Evolutionary conservation across 768 basidiomycete genomes (phyloP).

Genomic region (Rhodotorula babjevae): DNA sequence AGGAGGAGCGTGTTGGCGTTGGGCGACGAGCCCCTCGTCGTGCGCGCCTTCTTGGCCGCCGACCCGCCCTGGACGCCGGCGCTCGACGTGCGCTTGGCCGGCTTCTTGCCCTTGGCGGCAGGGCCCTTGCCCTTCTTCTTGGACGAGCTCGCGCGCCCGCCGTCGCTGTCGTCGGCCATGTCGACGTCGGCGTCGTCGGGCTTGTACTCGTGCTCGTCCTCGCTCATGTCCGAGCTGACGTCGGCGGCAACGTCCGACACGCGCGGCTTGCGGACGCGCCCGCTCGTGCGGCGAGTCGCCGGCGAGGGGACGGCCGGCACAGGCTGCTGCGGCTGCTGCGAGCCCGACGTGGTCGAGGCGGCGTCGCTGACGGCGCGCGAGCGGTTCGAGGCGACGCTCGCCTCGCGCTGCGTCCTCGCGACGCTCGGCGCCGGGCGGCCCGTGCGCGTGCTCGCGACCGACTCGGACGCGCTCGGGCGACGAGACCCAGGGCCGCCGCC

Average conservation of each 20-base stretch:
- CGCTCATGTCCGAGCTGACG: not conserved
- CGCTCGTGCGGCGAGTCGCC: constrained; percentile 7
- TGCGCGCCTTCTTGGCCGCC: constrained; percentile 11
- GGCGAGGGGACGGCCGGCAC: not conserved
- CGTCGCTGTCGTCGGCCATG: not conserved
- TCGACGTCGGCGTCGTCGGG: constrained; percentile 7
- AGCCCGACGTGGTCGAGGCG: not conserved
- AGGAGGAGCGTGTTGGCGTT: too few relatives aligned
- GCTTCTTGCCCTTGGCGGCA: constrained; percentile 11
- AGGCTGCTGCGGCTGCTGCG: not conserved
- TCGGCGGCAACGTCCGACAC: not conserved
- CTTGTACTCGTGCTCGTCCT: constrained; percentile 12
- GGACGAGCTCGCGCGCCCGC: not conserved
- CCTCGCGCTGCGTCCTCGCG: constrained; percentile 18
- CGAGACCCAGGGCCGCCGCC: constrained; percentile 23
- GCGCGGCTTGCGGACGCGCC: constrained; percentile 17
- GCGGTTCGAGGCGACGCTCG: constrained; percentile 10
- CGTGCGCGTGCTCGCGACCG: constrained; percentile 18
- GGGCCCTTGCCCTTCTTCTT: constrained; percentile 16
- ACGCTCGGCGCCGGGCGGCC: constrained; percentile 5
- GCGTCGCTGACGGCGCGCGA: constrained; percentile 23
- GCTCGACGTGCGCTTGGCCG: not conserved
- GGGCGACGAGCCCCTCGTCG: not conserved
- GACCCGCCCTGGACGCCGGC: not conserved
- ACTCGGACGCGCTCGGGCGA: constrained; percentile 13